Percentiles rank a stretch among this genome's conserved stretches.
Conservation (phyloP, 2,329 filamentous ascomycete species). For the Fragosphaeria purpurea region DNA sequence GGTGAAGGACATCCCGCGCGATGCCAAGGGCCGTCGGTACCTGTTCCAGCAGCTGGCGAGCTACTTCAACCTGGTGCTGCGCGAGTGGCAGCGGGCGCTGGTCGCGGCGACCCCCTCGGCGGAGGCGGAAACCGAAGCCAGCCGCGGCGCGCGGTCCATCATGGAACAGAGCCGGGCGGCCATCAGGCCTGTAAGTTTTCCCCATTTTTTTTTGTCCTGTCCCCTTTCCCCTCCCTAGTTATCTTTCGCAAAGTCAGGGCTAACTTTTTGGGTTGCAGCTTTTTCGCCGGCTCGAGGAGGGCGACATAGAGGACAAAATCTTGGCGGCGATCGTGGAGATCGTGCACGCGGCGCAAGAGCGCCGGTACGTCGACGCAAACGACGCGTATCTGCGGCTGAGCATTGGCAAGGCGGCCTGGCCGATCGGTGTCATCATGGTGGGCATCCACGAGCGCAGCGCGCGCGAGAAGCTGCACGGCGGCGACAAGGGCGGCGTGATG, state of each 20-base stretch:
- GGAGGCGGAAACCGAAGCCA: conserved; percentile 60
- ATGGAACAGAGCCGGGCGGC: conserved; percentile 84
- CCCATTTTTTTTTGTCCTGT: conserved; percentile 3
- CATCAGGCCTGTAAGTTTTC: conserved; percentile 56
- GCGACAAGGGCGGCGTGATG: conserved; percentile 87
- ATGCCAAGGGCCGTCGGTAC: conserved; percentile 56
- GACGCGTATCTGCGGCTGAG: conserved; percentile 87
- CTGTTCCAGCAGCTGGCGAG: conserved; percentile 82
- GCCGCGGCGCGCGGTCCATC: conserved; percentile 70
- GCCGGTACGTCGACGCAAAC: conserved; percentile 91
- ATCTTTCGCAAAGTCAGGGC: neutral
- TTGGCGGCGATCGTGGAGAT: conserved; percentile 83
- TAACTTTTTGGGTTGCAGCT: conserved; percentile 33
- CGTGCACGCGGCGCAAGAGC: conserved; percentile 78
- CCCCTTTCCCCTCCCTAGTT: neutral
- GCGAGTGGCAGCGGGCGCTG: conserved; percentile 75
- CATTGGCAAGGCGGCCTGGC: conserved; percentile 96
- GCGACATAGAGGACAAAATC: conserved; percentile 67
- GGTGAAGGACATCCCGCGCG: conserved; percentile 37
- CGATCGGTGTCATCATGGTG: conserved; percentile 98
- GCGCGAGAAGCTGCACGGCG: conserved; percentile 86
- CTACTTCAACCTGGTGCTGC: conserved; percentile 94
- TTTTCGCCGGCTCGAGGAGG: conserved; percentile 80
- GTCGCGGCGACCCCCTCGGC: conserved; percentile 23
- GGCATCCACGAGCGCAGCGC: conserved; percentile 97